These are phyloP conservation scores for Anisogramma anomala DNA, from an alignment of 2,329 filamentous ascomycete species.

Conservation along the genomic window DNA sequence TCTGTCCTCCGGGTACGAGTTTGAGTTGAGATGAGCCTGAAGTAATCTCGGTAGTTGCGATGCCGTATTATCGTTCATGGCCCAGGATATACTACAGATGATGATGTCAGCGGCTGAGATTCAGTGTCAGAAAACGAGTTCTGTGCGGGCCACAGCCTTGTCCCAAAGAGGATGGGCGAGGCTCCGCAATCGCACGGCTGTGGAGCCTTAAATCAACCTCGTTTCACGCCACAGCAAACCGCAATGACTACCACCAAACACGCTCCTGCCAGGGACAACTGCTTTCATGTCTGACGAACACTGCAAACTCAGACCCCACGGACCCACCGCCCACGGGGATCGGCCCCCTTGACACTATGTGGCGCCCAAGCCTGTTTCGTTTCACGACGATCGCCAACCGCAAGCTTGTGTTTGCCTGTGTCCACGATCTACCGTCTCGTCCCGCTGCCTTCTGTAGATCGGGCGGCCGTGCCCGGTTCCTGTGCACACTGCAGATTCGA, in stretches of 20 bases:
- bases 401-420: too few species aligned
- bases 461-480: background rate
- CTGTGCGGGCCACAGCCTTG: background rate
- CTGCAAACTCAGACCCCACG: background rate
- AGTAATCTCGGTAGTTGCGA: too few species aligned
- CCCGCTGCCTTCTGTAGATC: background rate
- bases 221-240: constrained; percentile 11
- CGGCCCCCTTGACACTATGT: background rate
- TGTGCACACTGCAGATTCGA: background rate
- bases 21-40: too few species aligned
- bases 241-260: constrained; percentile 8
- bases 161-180: background rate
- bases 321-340: background rate
- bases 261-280: background rate
- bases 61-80: too few species aligned
- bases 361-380: constrained; percentile 8
- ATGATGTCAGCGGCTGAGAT: too few species aligned
- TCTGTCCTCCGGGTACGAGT: too few species aligned
- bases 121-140: too few species aligned
- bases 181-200: constrained; percentile 6
- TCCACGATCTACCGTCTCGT: background rate
- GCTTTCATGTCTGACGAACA: background rate
- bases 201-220: constrained; percentile 13
- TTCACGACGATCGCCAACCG: background rate
- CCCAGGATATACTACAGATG: too few species aligned